Evolutionary conservation across 176 grass and related monocot genomes (phyloP).

Genomic region (Raddia distichophylla): DNA sequence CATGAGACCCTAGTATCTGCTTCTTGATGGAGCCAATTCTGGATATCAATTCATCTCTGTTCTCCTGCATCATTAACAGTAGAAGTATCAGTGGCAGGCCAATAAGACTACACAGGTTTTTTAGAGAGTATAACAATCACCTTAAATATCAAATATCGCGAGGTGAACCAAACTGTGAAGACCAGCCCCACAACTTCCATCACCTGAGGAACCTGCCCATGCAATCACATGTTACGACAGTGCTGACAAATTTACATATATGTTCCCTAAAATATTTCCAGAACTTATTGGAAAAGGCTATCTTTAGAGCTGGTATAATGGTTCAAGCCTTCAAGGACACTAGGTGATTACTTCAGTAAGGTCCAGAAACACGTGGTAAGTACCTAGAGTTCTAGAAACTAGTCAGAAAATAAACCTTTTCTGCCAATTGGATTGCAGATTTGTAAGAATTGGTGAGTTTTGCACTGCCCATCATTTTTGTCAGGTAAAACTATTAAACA

Average conservation of each 20-base stretch:
- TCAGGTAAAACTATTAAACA: neutral
- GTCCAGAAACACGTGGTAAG: neutral
- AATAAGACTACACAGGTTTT: neutral
- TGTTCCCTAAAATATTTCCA: neutral
- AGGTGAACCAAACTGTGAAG: conserved; percentile 89
- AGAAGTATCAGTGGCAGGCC: neutral
- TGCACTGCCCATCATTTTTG: neutral
- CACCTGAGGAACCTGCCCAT: conserved; percentile 74
- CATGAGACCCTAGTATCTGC: conserved; percentile 57
- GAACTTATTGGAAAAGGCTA: neutral
- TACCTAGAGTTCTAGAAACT: neutral
- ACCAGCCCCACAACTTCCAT: conserved; percentile 90
- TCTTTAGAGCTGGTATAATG: neutral
- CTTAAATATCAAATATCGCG: conserved; percentile 89
- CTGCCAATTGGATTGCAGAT: neutral
- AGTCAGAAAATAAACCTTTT: neutral
- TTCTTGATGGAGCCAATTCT: conserved; percentile 63
- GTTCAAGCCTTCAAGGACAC: neutral
- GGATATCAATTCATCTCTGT: conserved; percentile 60
- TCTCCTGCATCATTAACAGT: conserved; percentile 47
- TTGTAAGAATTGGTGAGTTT: neutral
- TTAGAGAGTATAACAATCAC: conserved; percentile 30
- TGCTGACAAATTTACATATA: neutral
- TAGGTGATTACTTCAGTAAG: neutral
- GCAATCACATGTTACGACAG: neutral